These are phyloP conservation scores for Backusella mclennaniae DNA, from an alignment of 192 early-diverging fungal species.

Conservation along the genomic window DNA sequence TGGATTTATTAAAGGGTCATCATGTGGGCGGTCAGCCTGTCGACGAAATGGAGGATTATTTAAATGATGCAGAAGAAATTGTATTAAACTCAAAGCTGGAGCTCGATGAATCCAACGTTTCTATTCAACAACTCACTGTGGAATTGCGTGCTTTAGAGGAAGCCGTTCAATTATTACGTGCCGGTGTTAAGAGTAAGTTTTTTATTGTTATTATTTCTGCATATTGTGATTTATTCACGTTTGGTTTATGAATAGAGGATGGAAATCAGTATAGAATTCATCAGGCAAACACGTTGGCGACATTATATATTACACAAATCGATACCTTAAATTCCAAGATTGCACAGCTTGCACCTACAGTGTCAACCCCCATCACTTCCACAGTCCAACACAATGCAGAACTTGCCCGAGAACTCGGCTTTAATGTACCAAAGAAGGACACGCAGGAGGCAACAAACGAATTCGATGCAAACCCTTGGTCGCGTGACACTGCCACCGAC, in stretches of 20 bases:
- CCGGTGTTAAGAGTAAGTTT: conserved; percentile 60
- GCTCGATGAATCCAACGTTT: background rate
- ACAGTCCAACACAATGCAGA: conserved; percentile 32
- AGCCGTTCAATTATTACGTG: conserved; percentile 62
- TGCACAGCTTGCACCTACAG: conserved; percentile 16
- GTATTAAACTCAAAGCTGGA: conserved; percentile 17
- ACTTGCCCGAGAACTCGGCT: conserved; percentile 39
- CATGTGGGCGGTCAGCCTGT: conserved; percentile 11
- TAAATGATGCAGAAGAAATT: conserved; percentile 32
- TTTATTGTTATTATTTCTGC: background rate
- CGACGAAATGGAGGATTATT: conserved; percentile 21
- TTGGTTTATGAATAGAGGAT: conserved; percentile 45
- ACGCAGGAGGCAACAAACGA: background rate
- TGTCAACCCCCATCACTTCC: conserved; percentile 36
- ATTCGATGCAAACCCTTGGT: conserved; percentile 37
- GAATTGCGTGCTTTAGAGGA: conserved; percentile 56
- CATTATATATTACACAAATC: conserved; percentile 45
- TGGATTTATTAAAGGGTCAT: conserved; percentile 39
- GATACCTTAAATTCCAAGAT: conserved; percentile 41
- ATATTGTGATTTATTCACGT: background rate
- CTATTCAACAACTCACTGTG: conserved; percentile 3
- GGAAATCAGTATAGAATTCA: conserved; percentile 47
- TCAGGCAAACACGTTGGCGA: conserved; percentile 44
- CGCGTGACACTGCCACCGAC: conserved; percentile 13
- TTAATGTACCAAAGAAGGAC: conserved; percentile 21